Evolutionary conservation across 495 filamentous ascomycete species (phyloP).

Genomic region (Aspergillus kassunensis): DNA sequence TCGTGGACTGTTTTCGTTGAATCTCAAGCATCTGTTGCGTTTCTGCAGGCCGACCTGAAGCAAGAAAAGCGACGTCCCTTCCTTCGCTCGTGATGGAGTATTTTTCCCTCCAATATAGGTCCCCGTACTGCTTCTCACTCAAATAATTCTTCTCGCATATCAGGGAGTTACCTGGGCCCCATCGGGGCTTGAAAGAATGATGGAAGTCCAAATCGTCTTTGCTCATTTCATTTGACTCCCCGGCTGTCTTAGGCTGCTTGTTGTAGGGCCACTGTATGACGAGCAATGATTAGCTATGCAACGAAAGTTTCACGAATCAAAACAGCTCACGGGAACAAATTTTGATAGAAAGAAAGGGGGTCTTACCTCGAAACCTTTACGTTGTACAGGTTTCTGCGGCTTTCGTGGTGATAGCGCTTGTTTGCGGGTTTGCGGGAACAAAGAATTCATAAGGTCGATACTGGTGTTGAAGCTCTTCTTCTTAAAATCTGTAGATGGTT

Average conservation of each 20-base stretch:
- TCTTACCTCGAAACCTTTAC: constrained; percentile 74
- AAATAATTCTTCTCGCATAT: constrained; percentile 53
- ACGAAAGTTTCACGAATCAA: constrained; percentile 15
- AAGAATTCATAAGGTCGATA: constrained; percentile 88
- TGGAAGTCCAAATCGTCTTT: constrained; percentile 57
- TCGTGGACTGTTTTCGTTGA: constrained; percentile 33
- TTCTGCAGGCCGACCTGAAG: constrained; percentile 22
- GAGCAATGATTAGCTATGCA: constrained; percentile 20
- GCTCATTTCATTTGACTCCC: constrained; percentile 55
- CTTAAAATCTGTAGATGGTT: constrained; percentile 27
- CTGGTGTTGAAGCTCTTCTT: constrained; percentile 65
- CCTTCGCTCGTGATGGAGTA: constrained; percentile 38
- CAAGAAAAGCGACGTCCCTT: constrained; percentile 32
- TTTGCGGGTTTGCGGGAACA: constrained; percentile 57
- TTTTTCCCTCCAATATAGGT: constrained; percentile 30
- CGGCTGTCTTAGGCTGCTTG: constrained; percentile 65
- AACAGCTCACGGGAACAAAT: constrained; percentile 24
- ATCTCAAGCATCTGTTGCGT: constrained; percentile 34
- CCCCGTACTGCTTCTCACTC: constrained; percentile 19
- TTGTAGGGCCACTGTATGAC: constrained; percentile 78
- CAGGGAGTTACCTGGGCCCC: constrained; percentile 70
- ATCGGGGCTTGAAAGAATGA: constrained; percentile 67
- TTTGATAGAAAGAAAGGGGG: constrained; percentile 26
- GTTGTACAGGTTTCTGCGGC: constrained; percentile 39
- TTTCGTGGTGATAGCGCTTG: constrained; percentile 34